phyloP scores from a whole-genome alignment of 108 stramenopile genomes.

The Cyclotella kingstonii region DNA sequence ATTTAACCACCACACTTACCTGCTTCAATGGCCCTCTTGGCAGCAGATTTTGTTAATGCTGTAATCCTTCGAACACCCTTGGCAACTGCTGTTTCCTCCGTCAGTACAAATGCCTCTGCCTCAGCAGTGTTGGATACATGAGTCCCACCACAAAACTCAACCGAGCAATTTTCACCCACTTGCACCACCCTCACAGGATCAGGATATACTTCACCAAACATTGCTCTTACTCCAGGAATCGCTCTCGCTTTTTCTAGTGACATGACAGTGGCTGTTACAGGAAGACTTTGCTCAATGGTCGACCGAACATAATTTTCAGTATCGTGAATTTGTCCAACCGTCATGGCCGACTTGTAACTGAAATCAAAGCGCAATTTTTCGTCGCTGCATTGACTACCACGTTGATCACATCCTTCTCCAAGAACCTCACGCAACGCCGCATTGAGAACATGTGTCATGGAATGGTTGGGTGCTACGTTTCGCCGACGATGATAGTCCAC shows the following conservation, averaged over 20 bases:
- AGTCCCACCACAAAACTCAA: constrained; percentile 92
- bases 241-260: constrained; percentile 79
- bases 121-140: constrained; percentile 79
- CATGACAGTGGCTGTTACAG: constrained; percentile 69
- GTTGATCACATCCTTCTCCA: constrained; percentile 83
- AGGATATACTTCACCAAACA: constrained; percentile 99
- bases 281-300: constrained; percentile 56
- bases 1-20: no score
- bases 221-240: constrained; percentile 91
- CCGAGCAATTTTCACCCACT: constrained; percentile 86
- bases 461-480: constrained; percentile 95
- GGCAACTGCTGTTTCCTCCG: constrained; percentile 82
- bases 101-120: constrained; percentile 75
- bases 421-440: constrained; percentile 93
- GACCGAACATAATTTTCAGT: constrained; percentile 88
- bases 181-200: constrained; percentile 96
- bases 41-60: constrained; percentile 66
- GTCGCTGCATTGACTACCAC: constrained; percentile 85
- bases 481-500: constrained; percentile 94
- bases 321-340: constrained; percentile 70
- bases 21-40: constrained; percentile 58
- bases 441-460: constrained; percentile 99
- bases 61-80: constrained; percentile 87
- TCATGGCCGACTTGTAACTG: constrained; percentile 86
- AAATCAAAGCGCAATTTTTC: constrained; percentile 99